Percentiles rank a stretch among this genome's conserved stretches.
Conservation (phyloP, 2,329 filamentous ascomycete species). For the Cryphonectria naterciae region DNA sequence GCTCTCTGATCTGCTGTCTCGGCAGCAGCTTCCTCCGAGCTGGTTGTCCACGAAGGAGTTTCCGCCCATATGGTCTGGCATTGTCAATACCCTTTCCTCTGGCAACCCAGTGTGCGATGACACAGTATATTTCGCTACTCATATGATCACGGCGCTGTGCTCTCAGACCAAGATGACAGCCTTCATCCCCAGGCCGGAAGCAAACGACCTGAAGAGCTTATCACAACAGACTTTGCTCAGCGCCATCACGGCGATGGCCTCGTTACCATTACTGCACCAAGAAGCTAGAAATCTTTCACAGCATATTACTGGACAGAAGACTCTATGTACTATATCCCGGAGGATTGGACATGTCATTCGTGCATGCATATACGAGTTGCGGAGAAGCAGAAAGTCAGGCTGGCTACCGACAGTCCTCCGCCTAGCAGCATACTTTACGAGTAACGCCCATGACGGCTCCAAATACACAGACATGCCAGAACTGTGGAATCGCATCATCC, state of each 20-base stretch:
- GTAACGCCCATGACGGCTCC: slow-evolving; percentile 9
- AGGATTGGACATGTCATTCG: slow-evolving; percentile 37
- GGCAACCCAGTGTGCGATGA: slow-evolving; percentile 38
- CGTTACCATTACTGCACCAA: slow-evolving; percentile 39
- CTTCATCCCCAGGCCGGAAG: slow-evolving; percentile 15
- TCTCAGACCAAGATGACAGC: slow-evolving; percentile 12
- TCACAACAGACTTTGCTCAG: slow-evolving; percentile 47
- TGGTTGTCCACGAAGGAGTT: slow-evolving; percentile 52
- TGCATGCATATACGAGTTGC: slow-evolving; percentile 26
- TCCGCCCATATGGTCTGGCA: slow-evolving; percentile 45
- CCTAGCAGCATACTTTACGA: slow-evolving; percentile 24
- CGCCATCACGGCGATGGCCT: slow-evolving; percentile 45
- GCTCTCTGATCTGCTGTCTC: slow-evolving; percentile 42
- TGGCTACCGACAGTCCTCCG: slow-evolving; percentile 24
- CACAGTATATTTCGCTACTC: slow-evolving; percentile 42
- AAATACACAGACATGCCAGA: slow-evolving; percentile 5
- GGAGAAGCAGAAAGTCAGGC: slow-evolving; percentile 20
- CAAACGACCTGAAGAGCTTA: slow-evolving; percentile 28
- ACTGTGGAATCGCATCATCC: slow-evolving; percentile 7
- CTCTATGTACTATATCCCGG: slow-evolving; percentile 26
- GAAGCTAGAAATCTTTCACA: slow-evolving; percentile 22
- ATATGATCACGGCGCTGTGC: slow-evolving; percentile 41
- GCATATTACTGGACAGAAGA: slow-evolving; percentile 4
- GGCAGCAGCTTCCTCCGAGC: slow-evolving; percentile 41
- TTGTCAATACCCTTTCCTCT: slow-evolving; percentile 42